Base-by-base conservation (phyloP, 257 asterid genomes). In the Solanum chaucha region DNA sequence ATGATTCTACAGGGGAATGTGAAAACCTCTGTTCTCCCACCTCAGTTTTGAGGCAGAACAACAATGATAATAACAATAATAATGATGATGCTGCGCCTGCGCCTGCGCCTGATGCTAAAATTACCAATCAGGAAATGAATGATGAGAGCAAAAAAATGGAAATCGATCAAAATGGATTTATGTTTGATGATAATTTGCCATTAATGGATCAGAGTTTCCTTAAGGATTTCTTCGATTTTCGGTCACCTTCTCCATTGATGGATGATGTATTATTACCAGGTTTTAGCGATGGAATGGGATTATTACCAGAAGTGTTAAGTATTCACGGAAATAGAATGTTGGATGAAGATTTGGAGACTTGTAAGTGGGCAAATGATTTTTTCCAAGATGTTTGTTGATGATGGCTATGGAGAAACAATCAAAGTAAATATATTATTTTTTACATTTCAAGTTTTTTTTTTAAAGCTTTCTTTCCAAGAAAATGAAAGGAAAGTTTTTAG, bases 221-320 rank as follows among this genome's bases (percentile, higher is more conserved):
- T 30, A 84, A 86, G 10, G 93, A 89, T 5, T 88, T 78, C 67
- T 90, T 93, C 2, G 91, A 93, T 88, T 89, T 84, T 6, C 44
- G 86, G 30, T 73, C 91, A 2, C 93, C 94, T 3, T 32, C 90
- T 17, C 95, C 97, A 8, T 82, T 90, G 87, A 86, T 92, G 41
- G 87, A 44, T 85, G 67, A 70, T 61, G 36, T 74, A 71, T 14
- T 65, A 41, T 59, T 71, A 20, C 51, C 74, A 13, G 32, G 4
- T 17, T 85, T 40, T 8, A 89, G 72, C 64, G 88, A 91, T 1
- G 91, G 90, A 8, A 77, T 58, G 40, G 41, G 26, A 13, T 51
- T 19, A 30, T 59, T 6, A 88, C 89, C 51, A 35, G 71, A 9
- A 77, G 30, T 1, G 14, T 55, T n/a, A 44, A 73, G 30, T 4